Conservation (phyloP, 1,284 basidiomycete species). For the Puccinia hordei region DNA sequence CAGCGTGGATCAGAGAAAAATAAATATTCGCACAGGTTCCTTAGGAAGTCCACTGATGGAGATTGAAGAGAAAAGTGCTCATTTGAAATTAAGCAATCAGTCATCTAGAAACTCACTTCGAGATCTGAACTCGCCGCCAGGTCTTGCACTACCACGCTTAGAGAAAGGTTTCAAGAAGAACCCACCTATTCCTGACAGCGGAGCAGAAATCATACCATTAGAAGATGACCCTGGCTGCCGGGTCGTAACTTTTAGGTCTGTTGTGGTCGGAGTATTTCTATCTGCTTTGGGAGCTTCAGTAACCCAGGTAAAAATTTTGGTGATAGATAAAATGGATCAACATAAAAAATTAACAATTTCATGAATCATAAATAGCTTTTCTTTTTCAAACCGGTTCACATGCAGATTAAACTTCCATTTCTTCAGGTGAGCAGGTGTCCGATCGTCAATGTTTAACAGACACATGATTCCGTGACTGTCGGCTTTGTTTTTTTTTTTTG, state of each 20-base stretch:
- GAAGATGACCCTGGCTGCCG: constrained; percentile 2
- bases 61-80: too few species aligned
- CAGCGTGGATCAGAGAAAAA: too few species aligned
- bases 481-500: too few species aligned
- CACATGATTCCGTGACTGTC: not conserved
- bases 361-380: constrained; percentile 11
- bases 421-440: constrained; percentile 9
- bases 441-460: not conserved
- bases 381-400: constrained; percentile 34
- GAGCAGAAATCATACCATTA: constrained; percentile 1
- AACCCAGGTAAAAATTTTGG: not conserved
- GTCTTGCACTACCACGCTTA: too few species aligned
- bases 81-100: too few species aligned
- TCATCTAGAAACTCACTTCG: too few species aligned
- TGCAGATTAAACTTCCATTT: constrained; percentile 24
- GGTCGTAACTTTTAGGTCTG: constrained; percentile 8
- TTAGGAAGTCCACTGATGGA: too few species aligned
- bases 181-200: too few species aligned
- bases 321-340: not conserved
- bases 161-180: too few species aligned
- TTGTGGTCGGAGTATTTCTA: constrained; percentile 3
- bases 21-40: too few species aligned
- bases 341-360: not conserved
- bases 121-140: too few species aligned
- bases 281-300: constrained; percentile 5